Base-by-base conservation (phyloP, 2,329 filamentous ascomycete genomes). In the Colletotrichum costaricense region DNA sequence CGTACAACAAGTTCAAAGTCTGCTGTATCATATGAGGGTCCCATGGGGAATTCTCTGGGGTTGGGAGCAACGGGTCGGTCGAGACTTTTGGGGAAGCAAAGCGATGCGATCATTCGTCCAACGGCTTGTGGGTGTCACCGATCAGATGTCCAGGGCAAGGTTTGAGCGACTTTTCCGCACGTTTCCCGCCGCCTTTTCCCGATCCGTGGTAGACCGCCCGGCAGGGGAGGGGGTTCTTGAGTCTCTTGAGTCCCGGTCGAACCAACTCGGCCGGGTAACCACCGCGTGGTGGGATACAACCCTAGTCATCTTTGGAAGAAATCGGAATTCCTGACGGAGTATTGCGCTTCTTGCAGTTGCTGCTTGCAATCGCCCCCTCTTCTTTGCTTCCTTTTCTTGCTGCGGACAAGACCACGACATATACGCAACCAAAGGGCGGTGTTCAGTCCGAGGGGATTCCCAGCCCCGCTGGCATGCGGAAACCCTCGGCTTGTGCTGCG, bases 401-500 rank as follows among this genome's bases (percentile, higher is more conserved):
- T 33, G 38, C 56, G 19, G 24, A 56, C 42, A 26, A 33, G 55
- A 33, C 46, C 24, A 7, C 35, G 4, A 28, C 60, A n/a, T 33
- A 19, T 56, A 42, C 5, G 38, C 46, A 12, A 57, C 56, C 63
- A 42, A 28, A 19, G 54, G 62, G 67, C 62, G 62, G 62, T 38
- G 28, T 71, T 73, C 49, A 33, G 33, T 73, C 67, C 71, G 71
- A 70, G 71, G 4, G 22, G 22, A 54, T 12, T 42, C 22, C 14
- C 8, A 16, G 38, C 16, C 24, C 62, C 65, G 54, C 35, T 56
- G 30, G 38, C 69, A 75, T 75, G 72, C 74, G 74, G 72, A 75
- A 75, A 72, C 74, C 74, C 35, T 75, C 74, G 74, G 74, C 74
- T 74, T 75, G 74, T 72, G 60, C 74, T 67, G 72, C 72, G 30